Conservation (phyloP, 441 rosid species). For the Adansonia gregorii region DNA sequence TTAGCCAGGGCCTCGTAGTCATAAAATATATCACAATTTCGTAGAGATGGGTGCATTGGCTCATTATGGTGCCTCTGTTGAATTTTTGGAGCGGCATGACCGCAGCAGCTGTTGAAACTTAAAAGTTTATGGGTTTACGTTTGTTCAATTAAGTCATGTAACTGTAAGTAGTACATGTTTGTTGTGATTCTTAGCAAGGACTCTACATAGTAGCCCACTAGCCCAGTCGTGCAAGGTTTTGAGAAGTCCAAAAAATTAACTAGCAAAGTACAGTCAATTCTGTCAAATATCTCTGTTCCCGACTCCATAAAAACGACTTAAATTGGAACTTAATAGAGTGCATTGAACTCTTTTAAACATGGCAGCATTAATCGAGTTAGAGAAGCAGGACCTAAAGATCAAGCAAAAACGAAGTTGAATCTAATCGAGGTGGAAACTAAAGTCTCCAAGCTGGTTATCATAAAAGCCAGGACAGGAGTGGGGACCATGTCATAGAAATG, state of each 20-base stretch:
- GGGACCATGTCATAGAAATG: not conserved
- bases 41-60: conserved; percentile 87
- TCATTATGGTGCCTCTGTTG: conserved; percentile 73
- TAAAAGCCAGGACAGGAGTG: not conserved
- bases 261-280: not conserved
- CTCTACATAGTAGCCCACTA: too few species aligned
- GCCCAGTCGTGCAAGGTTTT: too few species aligned
- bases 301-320: not conserved
- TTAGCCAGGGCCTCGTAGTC: conserved; percentile 65
- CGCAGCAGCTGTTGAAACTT: conserved; percentile 43
- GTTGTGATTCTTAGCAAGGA: not conserved
- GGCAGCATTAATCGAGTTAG: not conserved
- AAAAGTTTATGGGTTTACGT: not conserved
- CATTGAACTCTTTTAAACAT: not conserved
- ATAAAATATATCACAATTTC: conserved; percentile 78
- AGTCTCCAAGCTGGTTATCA: not conserved
- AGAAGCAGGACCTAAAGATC: not conserved
- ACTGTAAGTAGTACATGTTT: not conserved
- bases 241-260: not conserved
- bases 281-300: not conserved
- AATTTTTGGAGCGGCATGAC: conserved; percentile 74
- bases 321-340: not conserved
- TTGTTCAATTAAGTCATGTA: not conserved
- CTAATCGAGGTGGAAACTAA: not conserved
- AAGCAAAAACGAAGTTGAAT: not conserved